Percentiles rank a stretch among this genome's conserved stretches.
Conservation (phyloP, 2,329 filamentous ascomycete species). For the Fusarium hainanense region DNA sequence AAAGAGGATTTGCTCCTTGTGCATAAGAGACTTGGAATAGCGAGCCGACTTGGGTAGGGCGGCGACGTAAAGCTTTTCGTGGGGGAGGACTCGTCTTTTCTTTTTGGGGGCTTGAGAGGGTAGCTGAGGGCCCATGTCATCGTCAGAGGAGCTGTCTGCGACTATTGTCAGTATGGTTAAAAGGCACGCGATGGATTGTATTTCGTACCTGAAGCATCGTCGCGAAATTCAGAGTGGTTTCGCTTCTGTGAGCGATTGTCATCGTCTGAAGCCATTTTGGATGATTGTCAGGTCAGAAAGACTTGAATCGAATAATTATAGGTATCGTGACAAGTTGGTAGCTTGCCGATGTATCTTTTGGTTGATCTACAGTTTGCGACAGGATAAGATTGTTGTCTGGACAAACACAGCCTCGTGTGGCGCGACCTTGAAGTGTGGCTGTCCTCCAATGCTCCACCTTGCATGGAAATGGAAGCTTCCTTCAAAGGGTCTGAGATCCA, state of each 20-base stretch:
- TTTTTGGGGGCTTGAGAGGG: conserved; percentile 87
- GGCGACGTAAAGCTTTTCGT: conserved; percentile 94
- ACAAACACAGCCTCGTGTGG: conserved; percentile 44
- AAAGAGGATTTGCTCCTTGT: conserved; percentile 93
- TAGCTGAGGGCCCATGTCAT: conserved; percentile 93
- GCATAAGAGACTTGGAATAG: conserved; percentile 98
- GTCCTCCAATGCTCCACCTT: not conserved
- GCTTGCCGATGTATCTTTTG: conserved; percentile 5
- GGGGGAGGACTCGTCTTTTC: conserved; percentile 88
- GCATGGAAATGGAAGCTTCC: not conserved
- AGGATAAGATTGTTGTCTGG: conserved; percentile 24
- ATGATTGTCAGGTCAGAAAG: not conserved
- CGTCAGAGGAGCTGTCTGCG: conserved; percentile 78
- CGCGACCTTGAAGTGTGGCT: conserved; percentile 38
- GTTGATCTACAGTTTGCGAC: conserved; percentile 21
- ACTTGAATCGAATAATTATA: not conserved
- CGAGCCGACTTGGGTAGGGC: conserved; percentile 83
- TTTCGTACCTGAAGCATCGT: conserved; percentile 56
- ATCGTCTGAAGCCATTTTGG: conserved; percentile 47
- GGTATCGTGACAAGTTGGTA: conserved; percentile 1
- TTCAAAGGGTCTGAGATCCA: conserved; percentile 12
- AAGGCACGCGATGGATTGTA: conserved; percentile 6
- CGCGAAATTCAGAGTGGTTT: conserved; percentile 66
- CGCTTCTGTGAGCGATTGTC: conserved; percentile 57
- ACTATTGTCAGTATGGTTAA: conserved; percentile 18